Conservation (phyloP, 805 yeast species). For the Sugiyamaella smithiae region DNA sequence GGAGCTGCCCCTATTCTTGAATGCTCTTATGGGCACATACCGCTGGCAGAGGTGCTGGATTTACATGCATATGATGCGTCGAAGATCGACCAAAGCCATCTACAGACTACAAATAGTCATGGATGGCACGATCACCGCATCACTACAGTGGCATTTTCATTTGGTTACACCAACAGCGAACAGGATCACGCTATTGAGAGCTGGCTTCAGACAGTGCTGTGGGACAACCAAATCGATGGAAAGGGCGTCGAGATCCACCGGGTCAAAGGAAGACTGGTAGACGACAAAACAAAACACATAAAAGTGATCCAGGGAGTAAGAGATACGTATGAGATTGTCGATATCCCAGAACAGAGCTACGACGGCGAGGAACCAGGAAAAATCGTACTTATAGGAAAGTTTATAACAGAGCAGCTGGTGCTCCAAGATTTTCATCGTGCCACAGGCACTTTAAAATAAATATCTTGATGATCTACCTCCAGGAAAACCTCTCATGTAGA, state of each 20-base stretch:
- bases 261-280: slow-evolving; percentile 69
- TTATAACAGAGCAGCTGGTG: slow-evolving; percentile 37
- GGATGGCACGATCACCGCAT: slow-evolving; percentile 37
- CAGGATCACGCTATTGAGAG: slow-evolving; percentile 50
- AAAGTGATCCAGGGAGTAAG: slow-evolving; percentile 85
- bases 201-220: slow-evolving; percentile 67
- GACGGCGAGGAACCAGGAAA: slow-evolving; percentile 48
- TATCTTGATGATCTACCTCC: no score
- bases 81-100: slow-evolving; percentile 12
- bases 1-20: slow-evolving; percentile 61
- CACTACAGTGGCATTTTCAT: slow-evolving; percentile 51
- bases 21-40: slow-evolving; percentile 73
- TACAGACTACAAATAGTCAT: slow-evolving; percentile 15
- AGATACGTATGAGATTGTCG: slow-evolving; percentile 80
- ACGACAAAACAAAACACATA: slow-evolving; percentile 4
- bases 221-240: slow-evolving; percentile 58
- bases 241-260: slow-evolving; percentile 68
- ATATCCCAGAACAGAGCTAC: slow-evolving; percentile 34
- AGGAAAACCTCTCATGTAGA: no score
- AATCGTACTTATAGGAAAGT: slow-evolving; percentile 74
- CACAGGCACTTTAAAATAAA: not conserved
- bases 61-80: slow-evolving; percentile 68
- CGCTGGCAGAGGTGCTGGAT: slow-evolving; percentile 64
- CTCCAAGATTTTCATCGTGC: slow-evolving; percentile 9
- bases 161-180: slow-evolving; percentile 39